phyloP scores from a whole-genome alignment of 257 asterid species.

The Lycium ferocissimum region DNA sequence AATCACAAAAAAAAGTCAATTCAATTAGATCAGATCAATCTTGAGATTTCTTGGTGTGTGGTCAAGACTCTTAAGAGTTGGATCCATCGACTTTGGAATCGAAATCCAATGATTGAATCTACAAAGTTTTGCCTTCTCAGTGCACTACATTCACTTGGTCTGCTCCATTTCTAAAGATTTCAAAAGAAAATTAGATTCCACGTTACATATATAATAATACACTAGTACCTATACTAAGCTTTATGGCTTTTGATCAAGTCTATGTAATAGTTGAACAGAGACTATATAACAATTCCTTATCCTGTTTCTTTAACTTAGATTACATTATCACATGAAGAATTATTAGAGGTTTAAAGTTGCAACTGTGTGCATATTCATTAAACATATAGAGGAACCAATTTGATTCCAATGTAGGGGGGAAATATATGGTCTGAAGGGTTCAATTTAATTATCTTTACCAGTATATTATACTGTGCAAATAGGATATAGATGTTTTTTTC shows the following conservation, averaged over 20 bases:
- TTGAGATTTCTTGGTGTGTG: constrained; percentile 63
- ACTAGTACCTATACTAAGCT: constrained; percentile 14
- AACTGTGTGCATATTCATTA: constrained; percentile 4
- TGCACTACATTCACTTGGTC: constrained; percentile 44
- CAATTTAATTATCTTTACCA: neutral
- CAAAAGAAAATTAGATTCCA: constrained; percentile 1
- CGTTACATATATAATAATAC: neutral
- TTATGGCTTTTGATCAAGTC: constrained; percentile 19
- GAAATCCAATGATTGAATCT: constrained; percentile 71
- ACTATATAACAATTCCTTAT: neutral
- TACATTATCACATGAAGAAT: neutral
- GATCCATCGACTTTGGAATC: constrained; percentile 54
- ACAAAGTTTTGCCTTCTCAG: constrained; percentile 51
- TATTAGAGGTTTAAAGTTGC: neutral
- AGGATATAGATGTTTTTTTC: neutral
- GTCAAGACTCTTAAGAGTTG: constrained; percentile 23
- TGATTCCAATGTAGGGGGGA: neutral
- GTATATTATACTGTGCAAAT: neutral
- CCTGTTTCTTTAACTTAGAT: neutral
- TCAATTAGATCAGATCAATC: constrained; percentile 54
- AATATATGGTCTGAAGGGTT: neutral
- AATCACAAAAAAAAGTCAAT: constrained; percentile 65
- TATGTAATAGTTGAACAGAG: neutral
- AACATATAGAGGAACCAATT: neutral
- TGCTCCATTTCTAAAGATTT: constrained; percentile 35